These are phyloP conservation scores for Euphrasia confusa DNA, from an alignment of 257 asterid species.

Conservation along the genomic window DNA sequence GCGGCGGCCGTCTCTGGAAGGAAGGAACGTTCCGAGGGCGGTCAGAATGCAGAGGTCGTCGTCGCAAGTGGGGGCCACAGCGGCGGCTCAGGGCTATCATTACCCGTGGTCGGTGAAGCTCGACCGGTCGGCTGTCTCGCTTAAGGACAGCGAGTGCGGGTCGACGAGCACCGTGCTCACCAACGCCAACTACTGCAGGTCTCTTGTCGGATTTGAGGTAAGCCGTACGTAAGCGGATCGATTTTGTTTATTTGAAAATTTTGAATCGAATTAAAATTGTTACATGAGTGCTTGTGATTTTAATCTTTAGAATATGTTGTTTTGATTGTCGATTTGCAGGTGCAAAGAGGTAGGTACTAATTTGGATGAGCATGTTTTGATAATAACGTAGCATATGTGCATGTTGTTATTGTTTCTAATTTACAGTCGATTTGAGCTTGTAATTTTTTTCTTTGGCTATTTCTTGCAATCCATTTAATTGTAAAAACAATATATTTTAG, in stretches of 20 bases:
- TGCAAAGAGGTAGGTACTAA: constrained; percentile 52
- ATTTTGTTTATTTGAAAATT: too few relatives aligned
- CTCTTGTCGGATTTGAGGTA: constrained; percentile 77
- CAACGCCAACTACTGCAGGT: constrained; percentile 64
- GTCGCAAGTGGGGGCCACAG: constrained; percentile 79
- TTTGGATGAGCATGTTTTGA: constrained; percentile 6
- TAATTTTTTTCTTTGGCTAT: not conserved
- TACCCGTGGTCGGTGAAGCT: constrained; percentile 93
- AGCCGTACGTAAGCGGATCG: too few relatives aligned
- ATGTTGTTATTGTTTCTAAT: not conserved
- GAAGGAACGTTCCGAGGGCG: constrained; percentile 83
- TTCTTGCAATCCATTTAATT: not conserved
- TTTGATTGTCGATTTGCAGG: constrained; percentile 29
- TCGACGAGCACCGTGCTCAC: constrained; percentile 71
- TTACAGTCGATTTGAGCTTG: constrained; percentile 17
- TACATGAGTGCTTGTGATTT: too few relatives aligned
- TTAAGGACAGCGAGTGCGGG: constrained; percentile 86
- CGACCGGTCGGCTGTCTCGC: constrained; percentile 63
- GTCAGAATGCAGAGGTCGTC: constrained; percentile 89
- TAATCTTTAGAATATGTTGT: too few relatives aligned
- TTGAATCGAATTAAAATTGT: too few relatives aligned
- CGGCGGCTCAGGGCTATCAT: constrained; percentile 51
- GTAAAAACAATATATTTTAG: not conserved
- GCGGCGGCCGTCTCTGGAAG: constrained; percentile 77
- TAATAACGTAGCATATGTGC: too few relatives aligned